Conservation (phyloP, 176 grass and related monocot species). For the Saccharum officinarum region DNA sequence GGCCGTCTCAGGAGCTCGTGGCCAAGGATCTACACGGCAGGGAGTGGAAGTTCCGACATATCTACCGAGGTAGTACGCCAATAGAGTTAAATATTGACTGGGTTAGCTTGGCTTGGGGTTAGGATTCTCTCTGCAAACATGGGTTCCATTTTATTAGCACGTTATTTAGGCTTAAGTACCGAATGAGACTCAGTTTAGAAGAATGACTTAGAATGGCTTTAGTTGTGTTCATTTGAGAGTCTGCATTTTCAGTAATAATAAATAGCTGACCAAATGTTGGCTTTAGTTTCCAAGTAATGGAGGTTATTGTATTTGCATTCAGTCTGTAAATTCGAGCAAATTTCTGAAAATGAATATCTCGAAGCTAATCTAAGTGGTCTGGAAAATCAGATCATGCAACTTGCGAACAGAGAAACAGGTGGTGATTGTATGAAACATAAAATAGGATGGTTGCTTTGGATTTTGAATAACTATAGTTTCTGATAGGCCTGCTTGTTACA, state of each 20-base stretch:
- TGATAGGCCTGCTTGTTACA: conserved; percentile 49
- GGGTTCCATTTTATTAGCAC: background rate
- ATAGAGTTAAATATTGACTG: background rate
- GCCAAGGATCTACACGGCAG: conserved; percentile 89
- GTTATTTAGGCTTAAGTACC: background rate
- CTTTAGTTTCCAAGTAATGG: background rate
- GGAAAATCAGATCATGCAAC: background rate
- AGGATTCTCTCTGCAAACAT: background rate
- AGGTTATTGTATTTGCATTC: conserved; percentile 6
- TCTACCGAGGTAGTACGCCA: conserved; percentile 66
- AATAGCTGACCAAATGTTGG: background rate
- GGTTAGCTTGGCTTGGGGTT: background rate
- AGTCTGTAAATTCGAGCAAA: background rate
- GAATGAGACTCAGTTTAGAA: background rate
- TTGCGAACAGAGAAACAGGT: background rate
- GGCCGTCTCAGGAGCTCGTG: conserved; percentile 87
- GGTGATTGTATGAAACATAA: background rate
- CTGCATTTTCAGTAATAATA: conserved; percentile 11
- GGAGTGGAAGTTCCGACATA: conserved; percentile 90
- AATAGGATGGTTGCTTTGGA: background rate
- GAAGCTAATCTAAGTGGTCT: background rate
- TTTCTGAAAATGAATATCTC: background rate
- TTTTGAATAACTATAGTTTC: background rate
- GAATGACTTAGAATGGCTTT: background rate
- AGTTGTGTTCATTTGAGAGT: background rate